A percentile compares a stretch with the other conserved stretches of the same genome.
These are phyloP conservation scores for Piloderma croceum DNA, from an alignment of 768 basidiomycete species.

Conservation along the genomic window DNA sequence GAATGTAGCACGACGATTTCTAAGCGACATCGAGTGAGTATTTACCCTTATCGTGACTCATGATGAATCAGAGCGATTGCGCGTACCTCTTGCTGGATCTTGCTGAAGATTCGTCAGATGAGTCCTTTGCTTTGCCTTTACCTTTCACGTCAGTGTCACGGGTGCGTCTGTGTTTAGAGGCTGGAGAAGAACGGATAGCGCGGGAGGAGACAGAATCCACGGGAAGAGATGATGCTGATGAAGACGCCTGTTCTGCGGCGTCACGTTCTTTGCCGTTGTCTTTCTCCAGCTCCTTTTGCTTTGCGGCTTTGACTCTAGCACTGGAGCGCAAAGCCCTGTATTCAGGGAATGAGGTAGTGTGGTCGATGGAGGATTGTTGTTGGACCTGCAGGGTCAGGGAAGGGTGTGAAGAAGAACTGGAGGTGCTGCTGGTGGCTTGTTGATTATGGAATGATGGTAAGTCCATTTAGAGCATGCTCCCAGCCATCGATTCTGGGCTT, in stretches of 20 bases:
- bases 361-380: slow-evolving; percentile 35
- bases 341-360: slow-evolving; percentile 34
- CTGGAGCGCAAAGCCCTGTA: slow-evolving; percentile 64
- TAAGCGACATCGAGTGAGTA: slow-evolving; percentile 26
- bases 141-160: slow-evolving; percentile 39
- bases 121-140: slow-evolving; percentile 65
- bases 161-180: slow-evolving; percentile 40
- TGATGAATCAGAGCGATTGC: too few relatives aligned
- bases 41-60: too few relatives aligned
- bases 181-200: slow-evolving; percentile 25
- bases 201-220: slow-evolving; percentile 37
- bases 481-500: slow-evolving; percentile 68
- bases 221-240: slow-evolving; percentile 28
- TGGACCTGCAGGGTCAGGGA: too few relatives aligned
- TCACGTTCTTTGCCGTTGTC: slow-evolving; percentile 52
- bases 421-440: slow-evolving; percentile 61
- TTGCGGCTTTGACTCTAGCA: slow-evolving; percentile 71
- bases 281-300: slow-evolving; percentile 57
- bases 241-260: slow-evolving; percentile 34
- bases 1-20: slow-evolving; percentile 56
- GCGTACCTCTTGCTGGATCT: not conserved
- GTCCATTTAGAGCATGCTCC: slow-evolving; percentile 88
- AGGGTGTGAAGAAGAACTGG: slow-evolving; percentile 27
- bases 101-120: slow-evolving; percentile 10
- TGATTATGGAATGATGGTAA: slow-evolving; percentile 67